Base-by-base conservation (phyloP, 2,329 filamentous ascomycete genomes). In the Hypoxylon rubiginosum region DNA sequence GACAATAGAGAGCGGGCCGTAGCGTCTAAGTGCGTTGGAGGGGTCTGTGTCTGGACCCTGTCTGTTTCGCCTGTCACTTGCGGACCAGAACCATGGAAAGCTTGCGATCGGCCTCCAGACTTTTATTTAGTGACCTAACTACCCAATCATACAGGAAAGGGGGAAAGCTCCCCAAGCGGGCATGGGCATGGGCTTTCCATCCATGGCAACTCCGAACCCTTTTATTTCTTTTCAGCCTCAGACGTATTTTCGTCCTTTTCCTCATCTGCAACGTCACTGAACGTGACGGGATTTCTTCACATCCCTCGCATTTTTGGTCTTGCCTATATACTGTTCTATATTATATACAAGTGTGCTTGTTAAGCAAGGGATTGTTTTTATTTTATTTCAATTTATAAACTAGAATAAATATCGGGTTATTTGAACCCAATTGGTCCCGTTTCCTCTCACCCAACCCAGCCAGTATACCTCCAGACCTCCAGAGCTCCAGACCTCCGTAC, bases 1-100 rank as follows among this genome's bases (percentile, higher is more conserved):
- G 39, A 58, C 36, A 59, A 62, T 39, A 39, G 56, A 67, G 50
- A 24, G 66, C 63, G 59, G 63, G 45, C 63, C 59, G 59, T 54
- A 62, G 66, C 66, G 66, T 43, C 52, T 30, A 58, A 46, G 51
- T 53, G 46, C 24, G 34, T 43, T 21, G 17, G 19, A 21, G 39
- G 39, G 15, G 39, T 41, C 21, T 19, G 13, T 8, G 8, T 11
- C 6, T 21, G 39, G 39, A 11, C 39, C 39, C 39, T 21, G 17
- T 11, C 17, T 39, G n/a, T 43, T 21, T 43, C 39, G 30, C 28
- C 53, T 58, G 32, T 60, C n/a, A 52, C 26, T 11, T 45, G 56
- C 26, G 58, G 51, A 48, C 48, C 10, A 50, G 36, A 52, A n/a
- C 34, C 21, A 24, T 24, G 21, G 21, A 60, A 64, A 50, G 52